Conservation (phyloP, 345 rosid genomes). For the Hevea brasiliensis region DNA sequence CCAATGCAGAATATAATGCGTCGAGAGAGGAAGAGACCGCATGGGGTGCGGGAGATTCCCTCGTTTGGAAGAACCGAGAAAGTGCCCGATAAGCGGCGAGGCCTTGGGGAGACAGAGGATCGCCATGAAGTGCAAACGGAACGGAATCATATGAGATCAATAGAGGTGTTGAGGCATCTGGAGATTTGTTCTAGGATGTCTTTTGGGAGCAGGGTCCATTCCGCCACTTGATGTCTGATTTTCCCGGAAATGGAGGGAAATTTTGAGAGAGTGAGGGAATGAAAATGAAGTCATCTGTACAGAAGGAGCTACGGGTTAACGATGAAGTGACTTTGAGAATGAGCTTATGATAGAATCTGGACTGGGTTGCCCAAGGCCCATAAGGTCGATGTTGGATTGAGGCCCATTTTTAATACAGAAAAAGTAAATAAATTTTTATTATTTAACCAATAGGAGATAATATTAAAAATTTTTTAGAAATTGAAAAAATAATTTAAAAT, state of each 20-base stretch:
- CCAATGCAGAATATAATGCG: constrained; percentile 59
- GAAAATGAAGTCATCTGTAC: not conserved
- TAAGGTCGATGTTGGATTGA: no score
- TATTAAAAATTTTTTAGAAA: no score
- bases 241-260: not conserved
- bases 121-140: constrained; percentile 85
- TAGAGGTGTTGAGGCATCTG: constrained; percentile 45
- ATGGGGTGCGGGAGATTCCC: constrained; percentile 40
- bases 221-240: constrained; percentile 43
- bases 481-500: no score
- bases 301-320: not conserved
- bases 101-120: constrained; percentile 44
- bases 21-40: constrained; percentile 65
- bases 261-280: constrained; percentile 18
- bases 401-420: no score
- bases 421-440: no score
- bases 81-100: constrained; percentile 39
- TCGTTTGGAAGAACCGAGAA: constrained; percentile 59
- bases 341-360: no score
- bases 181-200: constrained; percentile 65
- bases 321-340: not conserved
- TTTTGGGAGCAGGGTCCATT: constrained; percentile 65
- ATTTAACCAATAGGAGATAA: no score
- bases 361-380: no score
- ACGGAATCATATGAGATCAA: constrained; percentile 70